Base-by-base conservation (phyloP, 345 rosid species). In the Schrenkiella parvula region DNA sequence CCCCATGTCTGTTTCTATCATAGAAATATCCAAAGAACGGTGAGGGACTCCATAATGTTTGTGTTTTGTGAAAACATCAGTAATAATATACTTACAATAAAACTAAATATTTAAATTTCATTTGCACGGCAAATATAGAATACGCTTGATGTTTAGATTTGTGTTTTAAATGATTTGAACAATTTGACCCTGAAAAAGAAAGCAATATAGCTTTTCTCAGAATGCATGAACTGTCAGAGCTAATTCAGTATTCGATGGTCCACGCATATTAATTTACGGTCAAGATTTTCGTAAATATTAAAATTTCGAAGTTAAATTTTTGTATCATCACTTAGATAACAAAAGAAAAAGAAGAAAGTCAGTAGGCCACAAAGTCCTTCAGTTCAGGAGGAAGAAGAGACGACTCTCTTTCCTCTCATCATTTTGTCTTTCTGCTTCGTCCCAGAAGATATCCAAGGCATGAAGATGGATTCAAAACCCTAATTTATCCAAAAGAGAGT, bases 281-380 rank as follows among this genome's bases (percentile, higher is more conserved):
- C 76, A 76, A 69, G 1, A 4, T 67, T 47, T 50, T 34, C 9
- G 8, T 34, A 37, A 35, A 44, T 23, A 62, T n/a, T 66, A 0
- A 38, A 58, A 53, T 17, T 39, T 17, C n/a, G 1, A 66, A 57
- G 28, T 46, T 53, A 34, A 35, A 73, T 18, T 4, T 19, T 5
- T 57, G 6, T 4, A 65, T 56, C 32, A 37, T 31, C 42, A 39
- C 26, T 18, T 44, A 6, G 2, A 7, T 12, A 64, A 23, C 0
- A 64, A 23, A 42, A 43, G 14, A 37, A n/a, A 66, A 66, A 41
- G 4, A 39, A 64, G 3, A 51, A 68, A 62, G 59, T 62, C 64
- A 43, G 59, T 47, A 69, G 53, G 70, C 74, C 57, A 60, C 68
- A 52, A 75, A 68, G 66, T 73, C 77, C 59, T 65, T 66, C 28